A percentile compares a stretch with the other conserved stretches of the same genome.
These are phyloP conservation scores for Plantago rigida DNA, from an alignment of 305 asterid species.

Conservation along the genomic window DNA sequence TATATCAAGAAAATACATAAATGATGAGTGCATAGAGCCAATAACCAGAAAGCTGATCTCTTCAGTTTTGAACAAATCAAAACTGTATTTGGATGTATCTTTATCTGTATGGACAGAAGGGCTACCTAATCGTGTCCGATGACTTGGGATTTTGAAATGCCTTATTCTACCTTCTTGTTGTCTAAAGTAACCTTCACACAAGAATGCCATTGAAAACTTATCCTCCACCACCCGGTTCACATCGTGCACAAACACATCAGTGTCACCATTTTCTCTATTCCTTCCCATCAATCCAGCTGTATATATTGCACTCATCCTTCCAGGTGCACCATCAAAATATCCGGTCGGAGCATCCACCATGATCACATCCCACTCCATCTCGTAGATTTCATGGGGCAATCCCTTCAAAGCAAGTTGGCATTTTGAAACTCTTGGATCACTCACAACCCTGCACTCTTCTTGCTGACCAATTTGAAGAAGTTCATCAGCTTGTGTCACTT, in stretches of 20 bases:
- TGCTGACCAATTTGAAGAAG: slow-evolving; percentile 38
- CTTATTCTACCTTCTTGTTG: slow-evolving; percentile 51
- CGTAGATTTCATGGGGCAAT: slow-evolving; percentile 49
- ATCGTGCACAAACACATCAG: slow-evolving; percentile 73
- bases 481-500: slow-evolving; percentile 46
- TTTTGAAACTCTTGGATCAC: slow-evolving; percentile 59
- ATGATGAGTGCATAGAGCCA: too few relatives aligned
- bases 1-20: too few relatives aligned
- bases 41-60: too few relatives aligned
- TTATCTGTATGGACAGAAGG: slow-evolving; percentile 48
- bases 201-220: slow-evolving; percentile 52
- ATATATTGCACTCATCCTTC: slow-evolving; percentile 71
- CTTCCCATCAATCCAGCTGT: slow-evolving; percentile 73
- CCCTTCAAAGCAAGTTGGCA: slow-evolving; percentile 50
- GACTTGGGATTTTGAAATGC: slow-evolving; percentile 60
- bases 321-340: slow-evolving; percentile 46
- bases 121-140: slow-evolving; percentile 24
- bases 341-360: slow-evolving; percentile 92
- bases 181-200: slow-evolving; percentile 56
- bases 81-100: too few relatives aligned
- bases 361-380: slow-evolving; percentile 65
- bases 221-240: slow-evolving; percentile 69
- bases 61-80: too few relatives aligned
- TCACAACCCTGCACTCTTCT: slow-evolving; percentile 43
- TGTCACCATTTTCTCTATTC: slow-evolving; percentile 47